Evolutionary conservation across 192 early-diverging fungal species (phyloP).

Genomic region (Backusella psychrophila): DNA sequence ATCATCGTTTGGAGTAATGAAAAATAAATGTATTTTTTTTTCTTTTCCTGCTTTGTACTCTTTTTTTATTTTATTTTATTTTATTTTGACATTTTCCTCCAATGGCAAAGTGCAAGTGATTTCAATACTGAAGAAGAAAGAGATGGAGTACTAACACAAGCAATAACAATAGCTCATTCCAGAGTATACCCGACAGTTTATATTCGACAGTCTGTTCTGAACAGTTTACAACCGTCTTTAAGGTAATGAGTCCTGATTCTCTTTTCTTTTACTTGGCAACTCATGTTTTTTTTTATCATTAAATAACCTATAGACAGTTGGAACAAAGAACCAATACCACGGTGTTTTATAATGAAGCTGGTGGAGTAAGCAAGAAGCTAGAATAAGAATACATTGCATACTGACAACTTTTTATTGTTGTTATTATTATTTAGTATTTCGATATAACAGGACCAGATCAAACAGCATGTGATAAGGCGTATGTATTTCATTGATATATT

Average conservation of each 20-base stretch:
- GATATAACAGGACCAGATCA: not conserved
- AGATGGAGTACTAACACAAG: not conserved
- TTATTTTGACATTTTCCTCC: not conserved
- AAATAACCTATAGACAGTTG: not conserved
- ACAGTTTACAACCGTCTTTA: not conserved
- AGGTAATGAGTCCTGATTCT: not conserved
- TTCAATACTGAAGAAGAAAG: not conserved
- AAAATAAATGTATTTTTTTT: too few relatives aligned
- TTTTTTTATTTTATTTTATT: too few relatives aligned
- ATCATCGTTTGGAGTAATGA: too few relatives aligned
- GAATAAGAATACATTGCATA: not conserved
- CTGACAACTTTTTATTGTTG: not conserved
- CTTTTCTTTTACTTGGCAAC: not conserved
- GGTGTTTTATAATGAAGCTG: not conserved
- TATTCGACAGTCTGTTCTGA: not conserved
- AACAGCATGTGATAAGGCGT: not conserved
- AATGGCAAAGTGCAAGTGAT: not conserved
- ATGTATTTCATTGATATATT: not conserved
- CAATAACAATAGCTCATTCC: not conserved
- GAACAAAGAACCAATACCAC: not conserved
- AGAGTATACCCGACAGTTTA: not conserved
- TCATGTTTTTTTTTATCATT: not conserved
- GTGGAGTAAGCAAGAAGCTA: not conserved
- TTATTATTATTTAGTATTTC: not conserved
- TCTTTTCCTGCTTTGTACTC: not conserved